Evolutionary conservation across 148 eudicot genomes (phyloP), one percentile per base, ranked within the genome.

Genomic region (Heliosperma pusillum): DNA sequence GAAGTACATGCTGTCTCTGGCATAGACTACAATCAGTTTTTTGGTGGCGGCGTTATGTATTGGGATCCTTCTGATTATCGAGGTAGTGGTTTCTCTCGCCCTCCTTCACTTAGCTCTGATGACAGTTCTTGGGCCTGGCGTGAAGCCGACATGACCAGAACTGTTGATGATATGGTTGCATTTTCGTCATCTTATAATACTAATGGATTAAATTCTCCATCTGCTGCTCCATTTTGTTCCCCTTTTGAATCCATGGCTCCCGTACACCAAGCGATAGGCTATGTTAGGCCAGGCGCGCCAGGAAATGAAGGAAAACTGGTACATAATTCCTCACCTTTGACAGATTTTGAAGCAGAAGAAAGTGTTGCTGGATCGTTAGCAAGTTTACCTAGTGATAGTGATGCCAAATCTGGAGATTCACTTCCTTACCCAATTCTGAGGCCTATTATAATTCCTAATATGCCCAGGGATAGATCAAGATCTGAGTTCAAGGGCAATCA

Each of bases 91-190:
- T 94, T 94, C 80, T 94, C 98, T 30, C 91, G 97, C 24, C 96
- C 98, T 73, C 98, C 98, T 69, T 94, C 98, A 75, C 96, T 94
- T 70, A 90, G 98, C 82, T 94, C 98, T 50, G 98, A 94, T 80
- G 98, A 94, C 81, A 90, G 98, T 81, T 94, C 96, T 22, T 94
- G 96, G 96, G 97, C 97, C 79, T 94, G 91, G 93, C 85, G 88
- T 70, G 98, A 94, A 81, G 96, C 98, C 53, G 98, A 94, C 76
- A 89, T 94, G 92, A 91, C 84, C 63, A 85, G 91, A 79, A 85
- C 89, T 74, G 98, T 94, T 81, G 98, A 94, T 92, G 98, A 94
- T 78, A 94, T 94, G 98, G 96, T 94, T 78, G 93, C 97, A 24
- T 94, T 92, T 83, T 86, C 98, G 64, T 89, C 98, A 25, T 86